These are phyloP conservation scores for Aspergillus cavernicola DNA, from an alignment of 495 filamentous ascomycete genomes.

Conservation along the genomic window DNA sequence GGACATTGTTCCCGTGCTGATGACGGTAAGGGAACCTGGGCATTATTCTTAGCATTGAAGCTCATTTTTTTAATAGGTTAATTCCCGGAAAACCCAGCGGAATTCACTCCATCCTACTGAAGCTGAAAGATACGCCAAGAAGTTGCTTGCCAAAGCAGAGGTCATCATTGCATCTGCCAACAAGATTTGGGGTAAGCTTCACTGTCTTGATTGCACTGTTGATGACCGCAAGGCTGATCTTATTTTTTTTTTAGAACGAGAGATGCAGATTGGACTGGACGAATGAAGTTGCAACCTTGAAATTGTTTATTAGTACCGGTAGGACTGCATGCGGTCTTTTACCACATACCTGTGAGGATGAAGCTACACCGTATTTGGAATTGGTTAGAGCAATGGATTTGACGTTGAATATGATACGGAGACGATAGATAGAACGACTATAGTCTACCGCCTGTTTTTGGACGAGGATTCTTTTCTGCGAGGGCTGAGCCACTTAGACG, in stretches of 20 bases:
- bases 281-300: constrained; percentile 18
- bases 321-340: too few species aligned
- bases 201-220: neutral
- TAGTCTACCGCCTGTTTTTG: too few species aligned
- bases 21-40: constrained; percentile 46
- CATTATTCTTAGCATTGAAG: neutral
- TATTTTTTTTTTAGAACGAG: constrained; percentile 27
- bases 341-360: too few species aligned
- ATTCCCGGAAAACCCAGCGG: constrained; percentile 55
- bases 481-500: too few species aligned
- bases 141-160: constrained; percentile 63
- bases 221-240: neutral
- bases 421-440: too few species aligned
- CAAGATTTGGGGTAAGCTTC: constrained; percentile 63
- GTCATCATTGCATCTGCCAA: constrained; percentile 68
- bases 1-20: constrained; percentile 65
- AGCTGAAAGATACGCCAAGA: constrained; percentile 59
- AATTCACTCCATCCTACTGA: constrained; percentile 54
- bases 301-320: neutral
- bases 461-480: too few species aligned
- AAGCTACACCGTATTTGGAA: too few species aligned
- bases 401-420: too few species aligned
- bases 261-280: constrained; percentile 44
- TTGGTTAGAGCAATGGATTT: too few species aligned
- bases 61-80: constrained; percentile 21